phyloP scores from a whole-genome alignment of 106 monocot genomes.

The Allium cepa region DNA sequence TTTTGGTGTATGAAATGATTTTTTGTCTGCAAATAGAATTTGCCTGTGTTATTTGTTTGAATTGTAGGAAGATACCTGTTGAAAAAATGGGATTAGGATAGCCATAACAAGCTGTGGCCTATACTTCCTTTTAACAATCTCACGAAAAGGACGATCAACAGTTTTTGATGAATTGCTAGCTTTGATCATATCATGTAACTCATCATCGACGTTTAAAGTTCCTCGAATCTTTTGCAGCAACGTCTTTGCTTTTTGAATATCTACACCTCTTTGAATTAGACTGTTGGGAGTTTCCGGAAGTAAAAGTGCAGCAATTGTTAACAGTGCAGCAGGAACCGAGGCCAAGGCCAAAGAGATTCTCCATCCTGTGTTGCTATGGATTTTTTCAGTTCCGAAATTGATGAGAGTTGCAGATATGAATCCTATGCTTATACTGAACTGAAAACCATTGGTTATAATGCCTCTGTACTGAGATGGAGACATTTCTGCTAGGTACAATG shows the following conservation, averaged over 20 bases:
- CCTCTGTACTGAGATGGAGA: constrained; percentile 28
- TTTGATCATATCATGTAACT: constrained; percentile 24
- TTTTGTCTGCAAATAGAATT: too few species aligned
- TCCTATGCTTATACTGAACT: constrained; percentile 21
- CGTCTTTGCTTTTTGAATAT: constrained; percentile 7
- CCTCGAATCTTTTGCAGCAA: constrained; percentile 45
- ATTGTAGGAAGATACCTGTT: constrained; percentile 5
- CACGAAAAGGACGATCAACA: constrained; percentile 2
- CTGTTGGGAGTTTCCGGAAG: constrained; percentile 39
- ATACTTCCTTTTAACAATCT: constrained; percentile 7
- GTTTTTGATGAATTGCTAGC: constrained; percentile 7
- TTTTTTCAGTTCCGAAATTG: constrained; percentile 37
- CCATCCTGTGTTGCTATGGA: constrained; percentile 27
- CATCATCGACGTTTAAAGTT: constrained; percentile 22
- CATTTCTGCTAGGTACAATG: constrained; percentile 39
- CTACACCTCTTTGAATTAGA: constrained; percentile 33
- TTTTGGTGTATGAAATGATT: too few species aligned
- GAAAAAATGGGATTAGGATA: constrained; percentile 24
- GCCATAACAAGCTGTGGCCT: constrained; percentile 54
- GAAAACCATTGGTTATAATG: constrained; percentile 26
- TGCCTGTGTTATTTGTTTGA: too few species aligned
- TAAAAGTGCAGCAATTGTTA: constrained; percentile 21
- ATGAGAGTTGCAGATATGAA: constrained; percentile 25
- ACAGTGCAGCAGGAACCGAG: constrained; percentile 18
- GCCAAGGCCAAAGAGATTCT: constrained; percentile 26